phyloP scores from a whole-genome alignment of 331 rosid species.

The Prunus yedoensis region DNA sequence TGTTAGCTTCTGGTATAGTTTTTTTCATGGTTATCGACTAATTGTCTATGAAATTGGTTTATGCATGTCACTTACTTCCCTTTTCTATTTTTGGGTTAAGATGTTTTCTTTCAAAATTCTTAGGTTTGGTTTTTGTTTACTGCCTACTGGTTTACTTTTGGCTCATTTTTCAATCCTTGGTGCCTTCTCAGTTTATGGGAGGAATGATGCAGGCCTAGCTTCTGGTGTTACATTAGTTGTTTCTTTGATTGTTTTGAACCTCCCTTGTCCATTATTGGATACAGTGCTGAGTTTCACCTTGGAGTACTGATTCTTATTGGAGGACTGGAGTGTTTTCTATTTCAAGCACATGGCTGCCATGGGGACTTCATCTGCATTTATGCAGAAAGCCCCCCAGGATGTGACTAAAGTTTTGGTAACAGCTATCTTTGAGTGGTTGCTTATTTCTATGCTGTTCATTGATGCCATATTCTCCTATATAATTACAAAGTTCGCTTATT shows the following conservation, averaged over 20 bases:
- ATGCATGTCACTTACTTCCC: background rate
- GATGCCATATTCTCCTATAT: constrained; percentile 63
- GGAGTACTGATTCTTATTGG: constrained; percentile 25
- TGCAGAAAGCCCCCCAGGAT: constrained; percentile 22
- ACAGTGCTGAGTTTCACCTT: constrained; percentile 25
- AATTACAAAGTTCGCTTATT: constrained; percentile 65
- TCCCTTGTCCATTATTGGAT: constrained; percentile 1
- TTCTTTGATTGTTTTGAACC: background rate
- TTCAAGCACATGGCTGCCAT: constrained; percentile 42
- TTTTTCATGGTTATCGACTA: background rate
- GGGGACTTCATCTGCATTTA: constrained; percentile 35
- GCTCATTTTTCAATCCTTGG: background rate
- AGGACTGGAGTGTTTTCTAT: constrained; percentile 35
- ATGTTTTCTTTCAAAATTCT: background rate
- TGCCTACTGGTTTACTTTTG: background rate
- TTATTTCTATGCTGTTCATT: constrained; percentile 59
- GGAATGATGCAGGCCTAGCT: background rate
- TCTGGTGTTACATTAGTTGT: background rate
- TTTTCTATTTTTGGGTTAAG: background rate
- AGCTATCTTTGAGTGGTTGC: constrained; percentile 81
- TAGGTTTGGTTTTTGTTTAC: background rate
- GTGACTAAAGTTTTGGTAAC: constrained; percentile 43
- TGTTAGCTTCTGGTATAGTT: background rate
- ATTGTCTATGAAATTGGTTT: background rate
- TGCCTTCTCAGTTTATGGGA: background rate